A percentile compares a stretch with the other conserved stretches of the same genome.
Conservation (phyloP, 805 yeast genomes). For the Priceomyces haplophilus region DNA sequence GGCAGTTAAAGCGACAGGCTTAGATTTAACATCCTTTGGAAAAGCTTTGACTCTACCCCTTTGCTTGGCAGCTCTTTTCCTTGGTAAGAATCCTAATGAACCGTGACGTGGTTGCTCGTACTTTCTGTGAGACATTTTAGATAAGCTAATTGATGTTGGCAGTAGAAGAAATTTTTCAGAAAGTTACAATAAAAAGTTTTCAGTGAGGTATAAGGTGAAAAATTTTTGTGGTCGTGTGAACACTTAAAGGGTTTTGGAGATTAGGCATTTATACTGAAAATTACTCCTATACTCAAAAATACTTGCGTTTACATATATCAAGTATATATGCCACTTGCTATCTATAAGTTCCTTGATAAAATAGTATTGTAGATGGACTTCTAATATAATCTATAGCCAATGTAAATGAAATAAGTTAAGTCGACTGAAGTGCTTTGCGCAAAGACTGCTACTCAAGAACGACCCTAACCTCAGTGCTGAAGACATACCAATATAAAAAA, state of each 20-base stretch:
- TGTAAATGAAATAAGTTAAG: too few relatives aligned
- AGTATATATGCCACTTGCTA: too few relatives aligned
- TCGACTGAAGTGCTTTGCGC: too few relatives aligned
- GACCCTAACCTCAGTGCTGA: too few relatives aligned
- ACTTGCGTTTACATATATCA: too few relatives aligned
- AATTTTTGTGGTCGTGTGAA: slow-evolving; percentile 6
- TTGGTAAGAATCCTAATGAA: slow-evolving; percentile 99
- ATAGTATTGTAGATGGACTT: too few relatives aligned
- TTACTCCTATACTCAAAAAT: too few relatives aligned
- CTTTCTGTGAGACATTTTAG: slow-evolving; percentile 97
- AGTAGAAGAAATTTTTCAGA: not conserved
- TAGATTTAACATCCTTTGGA: slow-evolving; percentile 97
- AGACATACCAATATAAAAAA: too few relatives aligned
- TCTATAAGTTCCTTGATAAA: too few relatives aligned
- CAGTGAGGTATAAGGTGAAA: slow-evolving; percentile 3
- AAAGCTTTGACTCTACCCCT: slow-evolving; percentile 99
- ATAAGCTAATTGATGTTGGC: not conserved
- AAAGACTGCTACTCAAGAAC: too few relatives aligned
- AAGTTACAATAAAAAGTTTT: slow-evolving; percentile 4
- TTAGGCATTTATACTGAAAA: too few relatives aligned
- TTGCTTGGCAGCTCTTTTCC: slow-evolving; percentile 98
- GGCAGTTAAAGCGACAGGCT: slow-evolving; percentile 98
- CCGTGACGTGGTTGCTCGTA: slow-evolving; percentile 99
- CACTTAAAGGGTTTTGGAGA: not conserved
- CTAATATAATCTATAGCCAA: too few relatives aligned